Conservation (phyloP, 2,329 filamentous ascomycete species). For the Scedosporium apiospermum region DNA sequence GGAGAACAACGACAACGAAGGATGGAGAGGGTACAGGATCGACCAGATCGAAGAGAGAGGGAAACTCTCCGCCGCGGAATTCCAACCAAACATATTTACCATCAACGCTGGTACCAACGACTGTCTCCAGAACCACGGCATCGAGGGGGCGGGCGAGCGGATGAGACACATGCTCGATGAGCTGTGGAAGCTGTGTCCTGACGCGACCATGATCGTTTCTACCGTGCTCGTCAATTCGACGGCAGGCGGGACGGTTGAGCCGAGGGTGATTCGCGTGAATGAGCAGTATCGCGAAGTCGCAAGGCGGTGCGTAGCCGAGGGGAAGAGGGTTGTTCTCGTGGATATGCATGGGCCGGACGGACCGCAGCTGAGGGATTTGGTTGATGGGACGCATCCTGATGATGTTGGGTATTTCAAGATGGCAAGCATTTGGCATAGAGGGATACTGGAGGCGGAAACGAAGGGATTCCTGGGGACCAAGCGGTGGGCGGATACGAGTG, state of each 20-base stretch:
- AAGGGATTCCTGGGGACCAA: neutral
- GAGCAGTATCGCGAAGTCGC: slow-evolving; percentile 16
- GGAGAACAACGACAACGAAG: slow-evolving; percentile 30
- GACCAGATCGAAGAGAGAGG: slow-evolving; percentile 26
- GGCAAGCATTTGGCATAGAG: slow-evolving; percentile 21
- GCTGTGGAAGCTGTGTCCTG: slow-evolving; percentile 20
- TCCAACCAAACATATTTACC: slow-evolving; percentile 28
- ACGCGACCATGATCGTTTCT: slow-evolving; percentile 26
- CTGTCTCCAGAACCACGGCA: slow-evolving; percentile 22
- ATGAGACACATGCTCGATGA: slow-evolving; percentile 25
- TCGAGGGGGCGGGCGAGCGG: slow-evolving; percentile 20
- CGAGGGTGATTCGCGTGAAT: slow-evolving; percentile 18
- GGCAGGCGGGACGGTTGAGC: slow-evolving; percentile 8
- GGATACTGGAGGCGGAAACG: slow-evolving; percentile 17
- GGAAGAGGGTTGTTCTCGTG: slow-evolving; percentile 25
- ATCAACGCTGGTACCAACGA: slow-evolving; percentile 36
- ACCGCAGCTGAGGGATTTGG: slow-evolving; percentile 16
- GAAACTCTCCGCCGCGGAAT: slow-evolving; percentile 17
- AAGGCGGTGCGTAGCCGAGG: slow-evolving; percentile 15
- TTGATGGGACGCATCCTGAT: slow-evolving; percentile 23
- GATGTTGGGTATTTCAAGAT: slow-evolving; percentile 25
- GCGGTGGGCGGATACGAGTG: neutral
- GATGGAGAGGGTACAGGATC: slow-evolving; percentile 32
- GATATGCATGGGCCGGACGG: slow-evolving; percentile 27
- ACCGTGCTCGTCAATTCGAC: slow-evolving; percentile 25